phyloP scores from a whole-genome alignment of 2,329 filamentous ascomycete genomes.

The Neofusicoccum cordaticola region DNA sequence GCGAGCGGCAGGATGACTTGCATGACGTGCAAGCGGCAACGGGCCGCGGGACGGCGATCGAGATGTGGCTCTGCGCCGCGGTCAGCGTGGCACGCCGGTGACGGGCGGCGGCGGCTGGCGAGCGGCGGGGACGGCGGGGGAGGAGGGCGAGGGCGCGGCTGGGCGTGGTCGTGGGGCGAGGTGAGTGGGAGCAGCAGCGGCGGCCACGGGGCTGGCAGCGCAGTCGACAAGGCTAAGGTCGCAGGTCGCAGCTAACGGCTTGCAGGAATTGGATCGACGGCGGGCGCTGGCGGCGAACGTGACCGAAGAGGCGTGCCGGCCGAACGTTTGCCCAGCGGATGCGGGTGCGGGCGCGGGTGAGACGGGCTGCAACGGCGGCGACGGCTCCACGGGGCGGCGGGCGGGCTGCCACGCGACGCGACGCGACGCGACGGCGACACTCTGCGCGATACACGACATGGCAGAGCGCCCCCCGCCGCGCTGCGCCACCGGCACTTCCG shows the following conservation, averaged over 20 bases:
- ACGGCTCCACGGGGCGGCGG: not conserved
- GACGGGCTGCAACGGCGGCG: no score
- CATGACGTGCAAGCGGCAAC: not conserved
- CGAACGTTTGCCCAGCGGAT: not conserved
- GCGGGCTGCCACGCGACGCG: not conserved
- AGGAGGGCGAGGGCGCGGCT: not conserved
- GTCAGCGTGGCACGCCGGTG: no score
- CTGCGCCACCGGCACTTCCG: not conserved
- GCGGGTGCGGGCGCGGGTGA: not conserved
- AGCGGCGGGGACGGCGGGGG: not conserved
- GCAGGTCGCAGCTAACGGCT: conserved; percentile 8
- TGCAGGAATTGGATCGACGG: conserved; percentile 16
- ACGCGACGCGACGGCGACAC: no score
- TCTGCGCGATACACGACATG: no score
- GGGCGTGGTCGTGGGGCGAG: not conserved
- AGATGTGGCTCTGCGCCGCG: not conserved
- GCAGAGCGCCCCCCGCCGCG: no score
- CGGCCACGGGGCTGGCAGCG: not conserved
- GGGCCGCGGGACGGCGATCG: not conserved
- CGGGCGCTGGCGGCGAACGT: not conserved
- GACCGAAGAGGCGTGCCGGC: not conserved
- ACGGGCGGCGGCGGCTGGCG: not conserved
- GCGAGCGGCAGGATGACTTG: not conserved
- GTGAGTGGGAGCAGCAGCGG: not conserved
- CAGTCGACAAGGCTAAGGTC: not conserved